Conservation (phyloP, 768 basidiomycete species). For the Russula earlei region DNA sequence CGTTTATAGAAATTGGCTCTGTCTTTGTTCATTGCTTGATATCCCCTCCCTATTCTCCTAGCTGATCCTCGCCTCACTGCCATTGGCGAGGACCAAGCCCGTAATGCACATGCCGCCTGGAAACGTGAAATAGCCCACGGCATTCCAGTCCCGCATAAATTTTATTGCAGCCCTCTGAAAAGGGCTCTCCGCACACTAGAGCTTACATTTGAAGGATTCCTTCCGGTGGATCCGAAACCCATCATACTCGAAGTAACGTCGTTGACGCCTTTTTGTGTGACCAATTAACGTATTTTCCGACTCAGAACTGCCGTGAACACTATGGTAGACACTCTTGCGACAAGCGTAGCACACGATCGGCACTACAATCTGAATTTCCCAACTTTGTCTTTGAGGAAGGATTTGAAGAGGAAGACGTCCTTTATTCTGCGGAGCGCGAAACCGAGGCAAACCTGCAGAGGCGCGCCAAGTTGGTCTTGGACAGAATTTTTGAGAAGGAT, state of each 20-base stretch:
- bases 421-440: slow-evolving; percentile 12
- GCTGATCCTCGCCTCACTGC: slow-evolving; percentile 18
- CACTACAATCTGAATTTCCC: slow-evolving; percentile 15
- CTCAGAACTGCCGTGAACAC: slow-evolving; percentile 15
- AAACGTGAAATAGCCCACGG: slow-evolving; percentile 5
- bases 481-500: slow-evolving; percentile 11
- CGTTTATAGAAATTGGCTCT: background rate
- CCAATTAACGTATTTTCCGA: background rate
- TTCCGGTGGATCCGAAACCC: slow-evolving; percentile 7
- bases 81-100: slow-evolving; percentile 18
- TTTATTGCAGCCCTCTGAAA: slow-evolving; percentile 15
- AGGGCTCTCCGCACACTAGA: slow-evolving; percentile 16
- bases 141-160: slow-evolving; percentile 11
- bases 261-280: background rate
- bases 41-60: background rate
- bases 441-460: background rate
- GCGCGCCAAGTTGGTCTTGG: slow-evolving; percentile 17
- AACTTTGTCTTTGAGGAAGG: slow-evolving; percentile 16
- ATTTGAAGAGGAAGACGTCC: slow-evolving; percentile 16
- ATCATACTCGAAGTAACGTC: slow-evolving; percentile 18
- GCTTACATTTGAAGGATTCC: slow-evolving; percentile 13
- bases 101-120: slow-evolving; percentile 16
- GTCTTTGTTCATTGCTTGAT: background rate
- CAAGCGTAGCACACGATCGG: slow-evolving; percentile 13
- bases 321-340: slow-evolving; percentile 17